phyloP scores from a whole-genome alignment of 345 rosid genomes.

The Erysimum cheiranthoides region DNA sequence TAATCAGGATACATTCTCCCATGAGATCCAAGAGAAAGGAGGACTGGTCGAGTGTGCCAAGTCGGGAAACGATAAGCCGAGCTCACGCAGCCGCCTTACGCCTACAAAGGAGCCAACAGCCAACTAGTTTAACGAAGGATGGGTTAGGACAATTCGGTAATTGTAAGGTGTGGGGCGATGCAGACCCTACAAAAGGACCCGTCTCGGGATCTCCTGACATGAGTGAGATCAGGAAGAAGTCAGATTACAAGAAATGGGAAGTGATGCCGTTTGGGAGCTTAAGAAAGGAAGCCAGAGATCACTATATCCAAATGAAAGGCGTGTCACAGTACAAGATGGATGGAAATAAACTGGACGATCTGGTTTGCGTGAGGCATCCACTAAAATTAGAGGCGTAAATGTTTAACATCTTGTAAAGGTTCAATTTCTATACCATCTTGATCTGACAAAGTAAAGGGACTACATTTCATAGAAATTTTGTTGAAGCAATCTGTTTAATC shows the following conservation, averaged over 20 bases:
- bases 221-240: conserved; percentile 70
- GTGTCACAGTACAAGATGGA: conserved; percentile 95
- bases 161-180: conserved; percentile 90
- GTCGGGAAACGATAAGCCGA: conserved; percentile 68
- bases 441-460: conserved; percentile 10
- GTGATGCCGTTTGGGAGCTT: conserved; percentile 74
- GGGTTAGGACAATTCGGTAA: conserved; percentile 74
- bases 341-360: conserved; percentile 92
- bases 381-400: conserved; percentile 42
- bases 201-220: conserved; percentile 86
- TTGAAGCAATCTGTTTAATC: conserved; percentile 25
- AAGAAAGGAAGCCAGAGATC: conserved; percentile 88
- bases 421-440: conserved; percentile 6
- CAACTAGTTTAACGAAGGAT: conserved; percentile 44
- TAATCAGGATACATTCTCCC: conserved; percentile 94
- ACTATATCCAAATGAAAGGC: conserved; percentile 74
- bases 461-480: conserved; percentile 21
- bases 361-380: conserved; percentile 81
- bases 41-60: conserved; percentile 89
- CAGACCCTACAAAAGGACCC: conserved; percentile 62
- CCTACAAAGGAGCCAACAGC: conserved; percentile 61
- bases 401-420: conserved; percentile 19
- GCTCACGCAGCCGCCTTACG: conserved; percentile 85
- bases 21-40: conserved; percentile 78
- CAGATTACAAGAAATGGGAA: conserved; percentile 94